Conservation (phyloP, 306 rosid species). For the Fragaria iinumae region DNA sequence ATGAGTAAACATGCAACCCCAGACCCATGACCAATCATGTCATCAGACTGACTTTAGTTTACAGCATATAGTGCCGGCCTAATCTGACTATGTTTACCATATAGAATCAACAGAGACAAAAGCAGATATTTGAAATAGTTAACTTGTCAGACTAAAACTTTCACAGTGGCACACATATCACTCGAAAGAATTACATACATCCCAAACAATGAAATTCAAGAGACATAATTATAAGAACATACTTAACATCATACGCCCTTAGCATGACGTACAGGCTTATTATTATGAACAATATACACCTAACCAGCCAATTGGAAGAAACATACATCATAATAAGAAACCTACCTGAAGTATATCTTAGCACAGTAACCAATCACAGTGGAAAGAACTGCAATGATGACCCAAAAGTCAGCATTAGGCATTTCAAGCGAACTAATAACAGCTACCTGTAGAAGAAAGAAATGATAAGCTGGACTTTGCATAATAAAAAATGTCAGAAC, state of each 20-base stretch:
- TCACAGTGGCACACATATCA: neutral
- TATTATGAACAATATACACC: neutral
- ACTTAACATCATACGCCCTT: neutral
- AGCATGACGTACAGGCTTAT: neutral
- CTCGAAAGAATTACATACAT: neutral
- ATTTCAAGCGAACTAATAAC: conserved; percentile 78
- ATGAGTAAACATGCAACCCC: neutral
- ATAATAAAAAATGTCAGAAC: conserved; percentile 2
- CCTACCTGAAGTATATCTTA: conserved; percentile 97
- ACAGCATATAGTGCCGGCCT: neutral
- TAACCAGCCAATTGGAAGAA: neutral
- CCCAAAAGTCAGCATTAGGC: conserved; percentile 89
- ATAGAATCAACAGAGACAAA: neutral
- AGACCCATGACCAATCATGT: neutral
- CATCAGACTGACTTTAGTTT: neutral
- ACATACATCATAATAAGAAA: conserved; percentile 11
- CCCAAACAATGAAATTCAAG: neutral
- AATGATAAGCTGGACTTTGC: conserved; percentile 26
- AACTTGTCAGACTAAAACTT: neutral
- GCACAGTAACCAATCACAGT: conserved; percentile 87
- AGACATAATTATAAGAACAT: neutral
- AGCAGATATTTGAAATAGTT: neutral
- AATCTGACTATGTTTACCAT: neutral
- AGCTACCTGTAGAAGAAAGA: conserved; percentile 64
- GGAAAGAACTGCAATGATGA: conserved; percentile 77